Evolutionary conservation across 2,329 filamentous ascomycete genomes (phyloP), one percentile per base, ranked within the genome.

Genomic region (Aspergillus eucalypticola): DNA sequence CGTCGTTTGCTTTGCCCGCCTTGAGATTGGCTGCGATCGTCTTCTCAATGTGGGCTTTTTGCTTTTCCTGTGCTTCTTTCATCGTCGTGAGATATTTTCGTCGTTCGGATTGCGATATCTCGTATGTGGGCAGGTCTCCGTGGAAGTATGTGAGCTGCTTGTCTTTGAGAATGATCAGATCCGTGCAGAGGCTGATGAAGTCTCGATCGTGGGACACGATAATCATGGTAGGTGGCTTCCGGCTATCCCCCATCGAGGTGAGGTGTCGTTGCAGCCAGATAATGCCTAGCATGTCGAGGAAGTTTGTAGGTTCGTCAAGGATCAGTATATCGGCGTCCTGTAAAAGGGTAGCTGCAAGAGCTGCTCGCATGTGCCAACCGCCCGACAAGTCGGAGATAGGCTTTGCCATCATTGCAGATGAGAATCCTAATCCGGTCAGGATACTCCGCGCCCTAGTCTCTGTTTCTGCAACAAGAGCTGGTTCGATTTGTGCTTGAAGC

Each of bases 291-390:
- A 96, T 80, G 69, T 96, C 91, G 1, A 96, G 83, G 71, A 91
- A 96, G 70, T 96, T 96, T 35, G 91, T 96, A 0, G 92, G 92
- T 71, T 96, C 91, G 72, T 96, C 91, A 2, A 96, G 84, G 54
- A 96, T 88, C 60, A 96, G 81, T 2, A 96, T 86, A 65, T 96
- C 91, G 0, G 88, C 85, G 7, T 88, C 85, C 63, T 92, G 88
- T 1, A 91, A 84, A 3, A 96, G 80, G 0, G 86, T 85, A 3
- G 75, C 80, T 2, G 88, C 88, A 0, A 91, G 80, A 60, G 86
- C 81, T 27, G 85, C 86, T 8, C 89, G 84, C 86, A 90, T 91
- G 61, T 82, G 84, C 89, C 89, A 91, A 2, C 89, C 92, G 6
- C 92, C 91, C 0, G 91, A 95, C 2, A 96, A 79, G 38, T 85